Conservation (phyloP, 441 rosid genomes). For the Macaranga tanarius region DNA sequence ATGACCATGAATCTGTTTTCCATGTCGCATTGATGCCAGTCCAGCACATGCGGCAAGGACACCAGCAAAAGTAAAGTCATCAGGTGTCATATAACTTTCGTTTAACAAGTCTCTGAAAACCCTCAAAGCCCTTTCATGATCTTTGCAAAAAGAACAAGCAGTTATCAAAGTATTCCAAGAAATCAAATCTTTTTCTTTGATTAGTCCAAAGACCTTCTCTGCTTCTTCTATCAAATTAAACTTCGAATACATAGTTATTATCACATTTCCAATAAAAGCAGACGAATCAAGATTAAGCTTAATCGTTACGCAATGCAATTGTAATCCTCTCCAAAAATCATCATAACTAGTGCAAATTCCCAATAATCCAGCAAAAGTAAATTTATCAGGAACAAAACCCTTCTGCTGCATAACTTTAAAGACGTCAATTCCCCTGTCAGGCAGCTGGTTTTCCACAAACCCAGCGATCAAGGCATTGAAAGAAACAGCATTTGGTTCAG, state of each 20-base stretch:
- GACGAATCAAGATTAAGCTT: conserved; percentile 45
- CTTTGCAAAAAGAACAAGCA: conserved; percentile 40
- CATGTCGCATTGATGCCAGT: conserved; percentile 44
- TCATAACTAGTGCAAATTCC: conserved; percentile 31
- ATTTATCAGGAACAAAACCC: conserved; percentile 47
- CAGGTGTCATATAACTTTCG: conserved; percentile 29
- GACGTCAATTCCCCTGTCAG: conserved; percentile 39
- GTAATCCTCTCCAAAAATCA: conserved; percentile 33
- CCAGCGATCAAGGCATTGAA: conserved; percentile 58
- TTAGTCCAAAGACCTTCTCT: conserved; percentile 42
- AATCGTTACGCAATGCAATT: conserved; percentile 44
- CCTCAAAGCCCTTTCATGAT: conserved; percentile 45
- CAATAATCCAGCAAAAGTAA: conserved; percentile 46
- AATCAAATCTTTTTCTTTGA: conserved; percentile 48
- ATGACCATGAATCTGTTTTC: conserved; percentile 57
- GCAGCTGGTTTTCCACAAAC: conserved; percentile 44
- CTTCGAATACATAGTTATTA: conserved; percentile 52
- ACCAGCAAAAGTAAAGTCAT: conserved; percentile 52
- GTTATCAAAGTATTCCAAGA: conserved; percentile 59
- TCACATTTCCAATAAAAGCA: conserved; percentile 50
- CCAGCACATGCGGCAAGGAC: conserved; percentile 54
- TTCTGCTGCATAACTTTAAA: conserved; percentile 39
- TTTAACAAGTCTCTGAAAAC: conserved; percentile 41
- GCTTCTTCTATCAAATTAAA: conserved; percentile 37
- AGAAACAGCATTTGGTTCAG: conserved; percentile 42